A percentile compares a stretch with the other conserved stretches of the same genome.
phyloP scores from a whole-genome alignment of 1,284 basidiomycete genomes.

The Heliocybe sulcata region DNA sequence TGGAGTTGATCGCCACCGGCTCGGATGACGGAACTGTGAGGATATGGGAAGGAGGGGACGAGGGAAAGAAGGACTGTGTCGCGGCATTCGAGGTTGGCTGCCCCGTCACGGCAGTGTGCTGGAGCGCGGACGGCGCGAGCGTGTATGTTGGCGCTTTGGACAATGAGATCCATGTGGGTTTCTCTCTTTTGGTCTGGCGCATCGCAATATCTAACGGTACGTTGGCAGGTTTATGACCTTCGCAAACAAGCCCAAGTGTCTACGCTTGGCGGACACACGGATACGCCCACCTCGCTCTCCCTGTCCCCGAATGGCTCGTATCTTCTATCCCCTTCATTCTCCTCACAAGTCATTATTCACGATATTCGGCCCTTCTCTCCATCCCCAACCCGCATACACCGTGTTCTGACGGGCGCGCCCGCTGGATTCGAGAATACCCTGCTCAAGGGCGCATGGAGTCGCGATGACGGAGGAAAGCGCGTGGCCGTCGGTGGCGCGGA shows the following conservation, averaged over 20 bases:
- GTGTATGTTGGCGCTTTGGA: conserved; percentile 88
- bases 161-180: conserved; percentile 86
- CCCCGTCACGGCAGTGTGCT: conserved; percentile 88
- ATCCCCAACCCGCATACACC: conserved; percentile 72
- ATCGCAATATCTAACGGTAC: background rate
- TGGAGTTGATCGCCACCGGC: conserved; percentile 77
- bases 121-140: conserved; percentile 83
- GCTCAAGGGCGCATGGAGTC: conserved; percentile 76
- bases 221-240: conserved; percentile 72
- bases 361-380: conserved; percentile 90
- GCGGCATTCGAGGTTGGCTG: conserved; percentile 79
- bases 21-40: conserved; percentile 87
- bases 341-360: conserved; percentile 82
- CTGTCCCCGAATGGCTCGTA: conserved; percentile 83
- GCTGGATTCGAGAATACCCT: conserved; percentile 88
- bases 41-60: conserved; percentile 80
- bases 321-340: conserved; percentile 84
- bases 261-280: conserved; percentile 73
- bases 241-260: conserved; percentile 76
- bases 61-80: conserved; percentile 71
- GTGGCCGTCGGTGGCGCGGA: conserved; percentile 79
- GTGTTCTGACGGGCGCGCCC: conserved; percentile 76
- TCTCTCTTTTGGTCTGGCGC: background rate
- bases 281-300: conserved; percentile 84
- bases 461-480: conserved; percentile 62